phyloP scores from a whole-genome alignment of 73 alveolate genomes.

The Paramecium biaurelia region DNA sequence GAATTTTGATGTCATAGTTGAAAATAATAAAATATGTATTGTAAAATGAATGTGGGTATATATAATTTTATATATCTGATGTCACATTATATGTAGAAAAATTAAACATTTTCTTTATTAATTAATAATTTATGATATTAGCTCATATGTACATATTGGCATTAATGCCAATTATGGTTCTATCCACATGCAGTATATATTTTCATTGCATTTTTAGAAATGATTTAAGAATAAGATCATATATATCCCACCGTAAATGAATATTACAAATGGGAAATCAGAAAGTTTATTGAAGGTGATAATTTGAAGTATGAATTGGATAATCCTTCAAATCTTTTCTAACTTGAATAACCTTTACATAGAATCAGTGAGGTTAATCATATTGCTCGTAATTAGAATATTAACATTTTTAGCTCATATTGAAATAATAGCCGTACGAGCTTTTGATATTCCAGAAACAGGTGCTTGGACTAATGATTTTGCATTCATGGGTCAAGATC shows the following conservation, averaged over 20 bases:
- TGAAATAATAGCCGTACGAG: neutral
- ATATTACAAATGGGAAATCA: neutral
- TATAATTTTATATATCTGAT: neutral
- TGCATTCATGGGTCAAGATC: neutral
- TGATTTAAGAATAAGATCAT: neutral
- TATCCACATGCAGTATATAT: neutral
- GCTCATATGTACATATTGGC: neutral
- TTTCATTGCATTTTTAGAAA: neutral
- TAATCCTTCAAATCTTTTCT: neutral
- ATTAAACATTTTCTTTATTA: neutral
- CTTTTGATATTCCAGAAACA: neutral
- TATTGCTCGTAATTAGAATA: neutral
- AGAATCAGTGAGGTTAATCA: neutral
- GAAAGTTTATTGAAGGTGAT: neutral
- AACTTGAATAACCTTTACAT: neutral
- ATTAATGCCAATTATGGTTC: neutral
- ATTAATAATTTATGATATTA: neutral
- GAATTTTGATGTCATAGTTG: neutral
- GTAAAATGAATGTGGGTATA: neutral
- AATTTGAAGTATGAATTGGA: neutral
- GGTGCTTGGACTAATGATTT: slow-evolving; percentile 4
- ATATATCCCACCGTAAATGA: neutral
- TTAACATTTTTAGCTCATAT: neutral
- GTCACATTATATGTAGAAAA: neutral
- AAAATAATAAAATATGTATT: neutral